A percentile compares a stretch with the other conserved stretches of the same genome.
phyloP scores from a whole-genome alignment of 2,329 filamentous ascomycete species.

The Colletotrichum sp. region DNA sequence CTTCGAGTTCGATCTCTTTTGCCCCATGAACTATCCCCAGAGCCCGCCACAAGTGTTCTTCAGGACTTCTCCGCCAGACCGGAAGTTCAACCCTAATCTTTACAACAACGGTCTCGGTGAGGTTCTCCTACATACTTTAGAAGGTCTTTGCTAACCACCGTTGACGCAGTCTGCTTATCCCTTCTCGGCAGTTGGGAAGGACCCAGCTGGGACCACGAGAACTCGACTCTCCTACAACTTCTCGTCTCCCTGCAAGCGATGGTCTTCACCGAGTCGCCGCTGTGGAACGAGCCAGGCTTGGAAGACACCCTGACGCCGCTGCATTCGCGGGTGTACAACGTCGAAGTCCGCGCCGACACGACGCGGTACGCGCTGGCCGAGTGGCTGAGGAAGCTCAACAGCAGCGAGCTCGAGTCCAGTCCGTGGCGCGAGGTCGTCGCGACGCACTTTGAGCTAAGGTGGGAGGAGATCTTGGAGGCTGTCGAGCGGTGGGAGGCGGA shows the following conservation, averaged over 20 bases:
- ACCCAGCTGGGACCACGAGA: constrained; percentile 46
- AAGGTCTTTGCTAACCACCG: not conserved
- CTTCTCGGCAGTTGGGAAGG: constrained; percentile 56
- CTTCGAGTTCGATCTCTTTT: constrained; percentile 61
- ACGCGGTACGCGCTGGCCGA: constrained; percentile 32
- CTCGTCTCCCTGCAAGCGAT: constrained; percentile 63
- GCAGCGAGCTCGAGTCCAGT: not conserved
- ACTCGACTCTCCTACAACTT: constrained; percentile 56
- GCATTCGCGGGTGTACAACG: constrained; percentile 31
- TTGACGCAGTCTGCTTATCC: constrained; percentile 49
- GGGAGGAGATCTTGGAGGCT: not conserved
- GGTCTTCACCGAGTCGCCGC: constrained; percentile 60
- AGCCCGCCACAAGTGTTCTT: constrained; percentile 41
- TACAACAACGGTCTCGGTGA: constrained; percentile 52
- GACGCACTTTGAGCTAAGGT: not conserved
- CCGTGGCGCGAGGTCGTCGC: not conserved
- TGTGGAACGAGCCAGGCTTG: constrained; percentile 59
- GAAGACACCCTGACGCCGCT: not conserved
- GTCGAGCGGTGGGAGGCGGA: not conserved
- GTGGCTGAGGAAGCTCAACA: constrained; percentile 27
- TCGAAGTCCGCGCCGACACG: constrained; percentile 28
- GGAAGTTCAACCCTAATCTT: constrained; percentile 52
- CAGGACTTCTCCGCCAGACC: constrained; percentile 47
- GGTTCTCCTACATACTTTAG: constrained; percentile 15
- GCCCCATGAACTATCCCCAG: constrained; percentile 44